Evolutionary conservation across 1,284 basidiomycete genomes (phyloP).

Genomic region (Fomitopsis pinicola): DNA sequence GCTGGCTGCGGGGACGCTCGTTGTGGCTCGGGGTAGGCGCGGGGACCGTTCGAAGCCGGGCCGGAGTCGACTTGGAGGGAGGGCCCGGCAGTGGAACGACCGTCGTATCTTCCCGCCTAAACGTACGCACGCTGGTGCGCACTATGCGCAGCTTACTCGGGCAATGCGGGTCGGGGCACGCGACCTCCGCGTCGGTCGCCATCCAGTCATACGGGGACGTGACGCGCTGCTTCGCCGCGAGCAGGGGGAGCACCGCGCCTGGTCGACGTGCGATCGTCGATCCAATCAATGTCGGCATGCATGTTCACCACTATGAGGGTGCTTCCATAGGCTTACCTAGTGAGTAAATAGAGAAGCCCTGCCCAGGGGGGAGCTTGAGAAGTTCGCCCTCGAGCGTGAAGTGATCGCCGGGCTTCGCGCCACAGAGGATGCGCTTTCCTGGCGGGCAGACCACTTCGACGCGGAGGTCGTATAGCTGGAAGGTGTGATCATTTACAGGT

Average conservation of each 20-base stretch:
- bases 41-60: too few relatives aligned
- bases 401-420: conserved; percentile 57
- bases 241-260: conserved; percentile 44
- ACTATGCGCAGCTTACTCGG: conserved; percentile 49
- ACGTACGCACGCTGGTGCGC: conserved; percentile 44
- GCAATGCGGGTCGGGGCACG: conserved; percentile 63
- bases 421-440: conserved; percentile 49
- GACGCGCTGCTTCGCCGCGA: conserved; percentile 59
- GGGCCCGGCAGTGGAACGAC: conserved; percentile 34
- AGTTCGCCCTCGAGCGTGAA: conserved; percentile 61
- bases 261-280: background rate
- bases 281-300: background rate
- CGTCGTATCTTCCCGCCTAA: conserved; percentile 51
- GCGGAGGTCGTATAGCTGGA: conserved; percentile 55
- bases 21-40: background rate
- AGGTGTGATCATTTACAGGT: background rate
- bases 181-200: conserved; percentile 57
- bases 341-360: conserved; percentile 66
- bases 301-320: too few relatives aligned
- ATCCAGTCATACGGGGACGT: conserved; percentile 61
- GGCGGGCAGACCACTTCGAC: conserved; percentile 56
- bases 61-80: too few relatives aligned
- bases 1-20: background rate
- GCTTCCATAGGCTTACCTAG: conserved; percentile 37
- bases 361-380: conserved; percentile 50